These are phyloP conservation scores for Torrubiellomyces zombiae DNA, from an alignment of 2,329 filamentous ascomycete genomes.

Conservation along the genomic window DNA sequence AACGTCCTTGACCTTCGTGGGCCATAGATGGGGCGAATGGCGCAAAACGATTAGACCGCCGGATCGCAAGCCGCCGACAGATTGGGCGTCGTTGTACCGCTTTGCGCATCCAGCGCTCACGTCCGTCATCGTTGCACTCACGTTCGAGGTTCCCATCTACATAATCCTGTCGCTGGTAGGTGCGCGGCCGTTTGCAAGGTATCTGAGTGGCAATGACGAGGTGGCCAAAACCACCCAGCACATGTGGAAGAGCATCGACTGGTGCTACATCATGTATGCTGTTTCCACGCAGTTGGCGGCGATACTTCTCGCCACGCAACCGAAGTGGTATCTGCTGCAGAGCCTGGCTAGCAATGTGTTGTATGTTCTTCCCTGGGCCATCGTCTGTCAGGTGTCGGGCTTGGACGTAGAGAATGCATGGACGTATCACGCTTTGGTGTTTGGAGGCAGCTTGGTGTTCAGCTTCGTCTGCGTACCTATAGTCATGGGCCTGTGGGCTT, in stretches of 20 bases:
- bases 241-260: constrained; percentile 48
- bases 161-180: constrained; percentile 45
- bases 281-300: constrained; percentile 47
- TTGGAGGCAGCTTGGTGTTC: constrained; percentile 52
- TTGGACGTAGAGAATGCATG: constrained; percentile 40
- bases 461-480: constrained; percentile 41
- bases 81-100: constrained; percentile 7
- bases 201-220: constrained; percentile 36
- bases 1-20: constrained; percentile 46
- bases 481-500: constrained; percentile 33
- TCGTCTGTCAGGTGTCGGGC: constrained; percentile 35
- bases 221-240: constrained; percentile 44
- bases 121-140: constrained; percentile 34
- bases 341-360: constrained; percentile 48
- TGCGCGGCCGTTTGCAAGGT: constrained; percentile 42
- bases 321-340: constrained; percentile 52
- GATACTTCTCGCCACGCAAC: constrained; percentile 45
- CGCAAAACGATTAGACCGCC: constrained; percentile 12
- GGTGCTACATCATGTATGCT: constrained; percentile 57
- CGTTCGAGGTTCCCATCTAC: constrained; percentile 44
- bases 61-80: constrained; percentile 6
- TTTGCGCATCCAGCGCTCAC: constrained; percentile 36
- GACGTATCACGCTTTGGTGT: constrained; percentile 50
- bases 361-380: constrained; percentile 56
- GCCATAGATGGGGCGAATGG: constrained; percentile 46